These are phyloP conservation scores for Suillus americanus DNA, from an alignment of 768 basidiomycete genomes.

Conservation along the genomic window DNA sequence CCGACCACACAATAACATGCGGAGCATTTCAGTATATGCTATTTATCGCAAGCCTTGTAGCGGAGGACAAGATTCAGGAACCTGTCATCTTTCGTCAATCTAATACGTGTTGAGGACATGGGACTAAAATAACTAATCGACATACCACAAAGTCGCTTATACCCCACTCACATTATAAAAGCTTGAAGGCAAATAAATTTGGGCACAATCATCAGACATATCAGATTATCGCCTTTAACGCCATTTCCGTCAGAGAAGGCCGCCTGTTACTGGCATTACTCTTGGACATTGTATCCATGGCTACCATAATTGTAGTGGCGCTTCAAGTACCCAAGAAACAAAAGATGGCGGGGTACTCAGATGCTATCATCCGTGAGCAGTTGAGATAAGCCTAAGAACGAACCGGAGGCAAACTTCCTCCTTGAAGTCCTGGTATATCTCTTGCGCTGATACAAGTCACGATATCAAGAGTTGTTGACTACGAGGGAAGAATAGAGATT, in stretches of 20 bases:
- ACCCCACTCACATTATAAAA: not conserved
- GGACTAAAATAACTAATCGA: not conserved
- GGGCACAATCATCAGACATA: not conserved
- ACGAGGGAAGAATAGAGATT: slow-evolving; percentile 37
- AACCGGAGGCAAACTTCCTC: slow-evolving; percentile 74
- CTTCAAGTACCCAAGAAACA: slow-evolving; percentile 55
- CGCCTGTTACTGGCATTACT: slow-evolving; percentile 49
- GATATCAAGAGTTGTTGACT: slow-evolving; percentile 2
- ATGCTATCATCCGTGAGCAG: not conserved
- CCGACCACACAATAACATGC: slow-evolving; percentile 25
- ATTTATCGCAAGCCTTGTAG: not conserved
- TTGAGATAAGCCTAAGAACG: not conserved
- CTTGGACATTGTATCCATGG: slow-evolving; percentile 50
- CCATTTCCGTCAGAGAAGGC: too few species aligned
- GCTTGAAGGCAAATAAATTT: not conserved
- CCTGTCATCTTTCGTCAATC: not conserved
- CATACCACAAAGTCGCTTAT: slow-evolving; percentile 23
- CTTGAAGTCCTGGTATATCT: slow-evolving; percentile 73
- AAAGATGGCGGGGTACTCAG: not conserved
- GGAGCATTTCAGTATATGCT: slow-evolving; percentile 2
- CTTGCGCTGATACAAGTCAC: slow-evolving; percentile 47
- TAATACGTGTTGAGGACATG: not conserved
- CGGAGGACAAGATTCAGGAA: not conserved
- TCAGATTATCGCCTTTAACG: too few species aligned
- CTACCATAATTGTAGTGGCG: slow-evolving; percentile 52